These are phyloP conservation scores for Ophiostoma sp. DNA, from an alignment of 2,329 filamentous ascomycete species.

Conservation along the genomic window DNA sequence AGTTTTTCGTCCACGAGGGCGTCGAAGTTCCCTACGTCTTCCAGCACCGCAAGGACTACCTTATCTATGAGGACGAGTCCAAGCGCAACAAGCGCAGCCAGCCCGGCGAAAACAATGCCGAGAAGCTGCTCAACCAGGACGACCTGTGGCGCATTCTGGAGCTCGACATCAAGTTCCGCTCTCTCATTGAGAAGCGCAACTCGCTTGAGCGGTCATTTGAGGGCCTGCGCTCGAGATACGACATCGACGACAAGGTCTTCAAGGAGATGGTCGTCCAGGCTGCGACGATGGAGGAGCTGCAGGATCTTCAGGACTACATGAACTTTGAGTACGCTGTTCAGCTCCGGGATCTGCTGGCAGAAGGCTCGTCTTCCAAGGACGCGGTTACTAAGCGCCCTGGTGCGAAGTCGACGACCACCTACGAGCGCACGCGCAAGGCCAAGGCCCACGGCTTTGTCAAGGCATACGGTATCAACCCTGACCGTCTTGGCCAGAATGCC, in stretches of 20 bases:
- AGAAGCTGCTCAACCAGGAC: constrained; percentile 85
- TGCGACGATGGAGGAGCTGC: constrained; percentile 86
- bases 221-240: constrained; percentile 58
- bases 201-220: constrained; percentile 74
- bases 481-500: constrained; percentile 82
- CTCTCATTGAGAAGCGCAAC: constrained; percentile 85
- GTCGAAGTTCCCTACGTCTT: constrained; percentile 97
- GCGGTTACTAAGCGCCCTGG: constrained; percentile 66
- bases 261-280: constrained; percentile 77
- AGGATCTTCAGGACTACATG: constrained; percentile 93
- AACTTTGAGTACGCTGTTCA: constrained; percentile 88
- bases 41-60: constrained; percentile 94
- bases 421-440: constrained; percentile 76
- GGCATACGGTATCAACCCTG: constrained; percentile 83
- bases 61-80: constrained; percentile 79
- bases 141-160: constrained; percentile 95
- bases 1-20: constrained; percentile 91
- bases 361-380: constrained; percentile 46
- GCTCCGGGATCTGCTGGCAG: constrained; percentile 63
- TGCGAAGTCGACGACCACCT: constrained; percentile 67
- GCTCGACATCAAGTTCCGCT: constrained; percentile 89
- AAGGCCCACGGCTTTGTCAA: constrained; percentile 77
- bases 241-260: constrained; percentile 50
- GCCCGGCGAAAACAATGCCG: constrained; percentile 63
- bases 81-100: constrained; percentile 61